A percentile compares a stretch with the other conserved stretches of the same genome.
These are phyloP conservation scores for Beauveria varroae DNA, from an alignment of 2,329 filamentous ascomycete species.

Conservation along the genomic window DNA sequence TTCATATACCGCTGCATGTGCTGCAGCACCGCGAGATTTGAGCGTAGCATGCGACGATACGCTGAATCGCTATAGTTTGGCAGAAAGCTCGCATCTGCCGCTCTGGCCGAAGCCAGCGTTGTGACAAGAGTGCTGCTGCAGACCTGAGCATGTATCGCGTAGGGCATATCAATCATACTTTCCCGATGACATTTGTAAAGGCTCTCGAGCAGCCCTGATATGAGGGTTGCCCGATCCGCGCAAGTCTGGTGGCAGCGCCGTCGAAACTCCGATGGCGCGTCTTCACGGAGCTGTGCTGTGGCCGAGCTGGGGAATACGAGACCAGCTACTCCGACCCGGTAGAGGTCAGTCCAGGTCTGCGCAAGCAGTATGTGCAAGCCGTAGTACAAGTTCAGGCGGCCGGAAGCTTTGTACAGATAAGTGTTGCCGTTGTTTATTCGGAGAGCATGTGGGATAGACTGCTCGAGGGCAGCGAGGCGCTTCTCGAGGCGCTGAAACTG, in stretches of 20 bases:
- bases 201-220: neutral
- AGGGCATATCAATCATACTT: slow-evolving; percentile 9
- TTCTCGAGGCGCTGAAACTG: slow-evolving; percentile 1
- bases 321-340: slow-evolving; percentile 5
- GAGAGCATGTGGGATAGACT: neutral
- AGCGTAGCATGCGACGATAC: neutral
- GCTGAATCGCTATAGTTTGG: neutral
- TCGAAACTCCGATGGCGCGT: slow-evolving; percentile 1
- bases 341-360: slow-evolving; percentile 10
- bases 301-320: slow-evolving; percentile 8
- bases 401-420: slow-evolving; percentile 3
- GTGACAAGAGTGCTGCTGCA: slow-evolving; percentile 10
- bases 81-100: neutral
- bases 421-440: slow-evolving; percentile 2
- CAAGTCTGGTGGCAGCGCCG: slow-evolving; percentile 4
- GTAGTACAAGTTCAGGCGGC: slow-evolving; percentile 9
- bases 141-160: slow-evolving; percentile 8
- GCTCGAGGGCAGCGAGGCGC: neutral
- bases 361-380: slow-evolving; percentile 9
- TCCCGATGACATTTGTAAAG: slow-evolving; percentile 6
- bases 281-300: slow-evolving; percentile 1
- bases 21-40: neutral
- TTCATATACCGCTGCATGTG: slow-evolving; percentile 10
- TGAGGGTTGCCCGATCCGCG: neutral
- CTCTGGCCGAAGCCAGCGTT: slow-evolving; percentile 7